A percentile compares a stretch with the other conserved stretches of the same genome.
Conservation (phyloP, 2,329 filamentous ascomycete genomes). For the Neonectria ditissima region DNA sequence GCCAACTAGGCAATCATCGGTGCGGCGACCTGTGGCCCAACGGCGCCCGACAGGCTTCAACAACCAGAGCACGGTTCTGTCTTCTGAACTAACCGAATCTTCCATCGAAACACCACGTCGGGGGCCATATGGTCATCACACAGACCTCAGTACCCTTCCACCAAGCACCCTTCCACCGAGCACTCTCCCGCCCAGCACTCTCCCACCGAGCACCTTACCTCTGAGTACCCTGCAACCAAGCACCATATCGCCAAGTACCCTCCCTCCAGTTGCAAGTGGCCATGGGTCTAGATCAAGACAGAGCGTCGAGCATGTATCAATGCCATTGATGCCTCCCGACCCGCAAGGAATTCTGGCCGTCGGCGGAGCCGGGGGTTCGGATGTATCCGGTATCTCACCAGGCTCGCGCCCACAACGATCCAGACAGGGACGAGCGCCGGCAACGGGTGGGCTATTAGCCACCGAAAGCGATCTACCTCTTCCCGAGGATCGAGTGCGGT, state of each 20-base stretch:
- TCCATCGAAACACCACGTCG: constrained; percentile 47
- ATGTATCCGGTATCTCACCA: constrained; percentile 47
- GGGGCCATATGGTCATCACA: constrained; percentile 42
- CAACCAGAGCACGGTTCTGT: constrained; percentile 44
- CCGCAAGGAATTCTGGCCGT: constrained; percentile 57
- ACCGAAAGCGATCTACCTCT: constrained; percentile 56
- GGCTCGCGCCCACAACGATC: constrained; percentile 55
- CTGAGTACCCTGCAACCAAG: constrained; percentile 19
- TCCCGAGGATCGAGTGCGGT: constrained; percentile 51
- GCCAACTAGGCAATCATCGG: constrained; percentile 54
- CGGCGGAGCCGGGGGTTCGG: constrained; percentile 38
- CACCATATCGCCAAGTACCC: constrained; percentile 36
- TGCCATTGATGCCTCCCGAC: constrained; percentile 68
- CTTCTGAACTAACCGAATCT: constrained; percentile 52
- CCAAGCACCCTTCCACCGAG: constrained; percentile 33
- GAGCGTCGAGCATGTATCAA: constrained; percentile 54
- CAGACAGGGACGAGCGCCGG: constrained; percentile 58
- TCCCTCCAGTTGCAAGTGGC: constrained; percentile 40
- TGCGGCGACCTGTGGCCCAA: constrained; percentile 46
- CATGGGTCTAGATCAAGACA: constrained; percentile 56
- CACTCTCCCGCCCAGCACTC: constrained; percentile 9
- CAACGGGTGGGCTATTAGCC: constrained; percentile 58
- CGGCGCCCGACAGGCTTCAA: constrained; percentile 48
- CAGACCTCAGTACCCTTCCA: constrained; percentile 24
- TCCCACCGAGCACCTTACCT: constrained; percentile 33